Percentiles rank a stretch among this genome's conserved stretches.
Conservation (phyloP, 2,329 filamentous ascomycete genomes). For the Aspergillaceae sp. region DNA sequence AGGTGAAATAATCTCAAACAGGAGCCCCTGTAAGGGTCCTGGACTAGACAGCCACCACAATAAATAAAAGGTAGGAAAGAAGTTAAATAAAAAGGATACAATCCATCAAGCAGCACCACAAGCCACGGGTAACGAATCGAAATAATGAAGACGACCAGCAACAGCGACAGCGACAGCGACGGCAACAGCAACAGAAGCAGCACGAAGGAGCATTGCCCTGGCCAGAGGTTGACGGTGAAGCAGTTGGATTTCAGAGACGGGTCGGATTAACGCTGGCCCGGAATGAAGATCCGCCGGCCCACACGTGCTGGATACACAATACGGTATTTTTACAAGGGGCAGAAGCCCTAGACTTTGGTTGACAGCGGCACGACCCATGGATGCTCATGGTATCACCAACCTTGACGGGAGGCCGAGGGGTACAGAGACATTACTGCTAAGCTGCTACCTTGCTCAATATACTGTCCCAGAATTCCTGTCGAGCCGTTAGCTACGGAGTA, state of each 20-base stretch:
- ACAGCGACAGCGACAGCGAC: conserved; percentile 3
- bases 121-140: no score
- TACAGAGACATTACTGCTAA: no score
- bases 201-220: not conserved
- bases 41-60: conserved; percentile 9
- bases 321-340: conserved; percentile 3
- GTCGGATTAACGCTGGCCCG: conserved; percentile 21
- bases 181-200: not conserved
- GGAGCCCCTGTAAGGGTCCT: conserved; percentile 2
- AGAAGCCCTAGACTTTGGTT: not conserved
- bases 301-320: not conserved
- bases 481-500: not conserved
- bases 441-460: not conserved
- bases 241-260: conserved; percentile 2
- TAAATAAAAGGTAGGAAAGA: conserved; percentile 2
- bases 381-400: no score
- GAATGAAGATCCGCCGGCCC: conserved; percentile 9
- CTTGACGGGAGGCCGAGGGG: no score
- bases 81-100: conserved; percentile 4
- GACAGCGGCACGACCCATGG: not conserved
- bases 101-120: conserved; percentile 7
- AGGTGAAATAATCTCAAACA: conserved; percentile 1
- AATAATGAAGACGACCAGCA: not conserved
- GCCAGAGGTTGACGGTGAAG: no score
- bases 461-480: not conserved